phyloP scores from a whole-genome alignment of 129 eudicot genomes.

The Flaveria ramosissima region DNA sequence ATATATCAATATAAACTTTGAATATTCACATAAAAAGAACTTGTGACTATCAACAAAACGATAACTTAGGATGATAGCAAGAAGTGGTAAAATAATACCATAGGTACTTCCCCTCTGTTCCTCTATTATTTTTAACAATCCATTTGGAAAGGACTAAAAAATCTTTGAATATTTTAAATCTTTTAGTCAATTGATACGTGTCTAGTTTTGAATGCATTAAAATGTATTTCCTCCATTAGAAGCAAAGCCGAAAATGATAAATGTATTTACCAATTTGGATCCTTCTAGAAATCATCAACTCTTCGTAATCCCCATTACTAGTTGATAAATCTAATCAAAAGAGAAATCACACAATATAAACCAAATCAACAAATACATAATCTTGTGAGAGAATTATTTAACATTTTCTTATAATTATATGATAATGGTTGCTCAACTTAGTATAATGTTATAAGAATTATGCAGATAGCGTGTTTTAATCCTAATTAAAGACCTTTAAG shows the following conservation, averaged over 20 bases:
- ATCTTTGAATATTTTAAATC: background rate
- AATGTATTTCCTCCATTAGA: background rate
- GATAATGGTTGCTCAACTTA: no score
- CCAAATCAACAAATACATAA: no score
- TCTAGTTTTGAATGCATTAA: slow-evolving; percentile 4
- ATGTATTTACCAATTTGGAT: slow-evolving; percentile 39
- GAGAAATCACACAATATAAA: no score
- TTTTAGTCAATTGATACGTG: background rate
- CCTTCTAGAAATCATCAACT: slow-evolving; percentile 27
- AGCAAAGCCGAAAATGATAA: slow-evolving; percentile 15
- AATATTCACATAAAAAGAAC: no score
- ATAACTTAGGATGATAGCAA: background rate
- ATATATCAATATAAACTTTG: background rate
- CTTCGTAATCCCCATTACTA: no score
- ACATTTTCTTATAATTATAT: no score
- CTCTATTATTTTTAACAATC: background rate
- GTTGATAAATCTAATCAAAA: no score
- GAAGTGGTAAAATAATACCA: background rate
- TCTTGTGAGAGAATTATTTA: no score
- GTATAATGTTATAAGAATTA: no score
- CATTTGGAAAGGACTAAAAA: background rate
- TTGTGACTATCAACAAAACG: no score
- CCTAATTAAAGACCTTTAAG: no score
- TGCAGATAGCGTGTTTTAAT: no score
- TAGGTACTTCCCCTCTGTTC: background rate